phyloP scores from a whole-genome alignment of 192 early-diverging fungal genomes.

The Thoreauomyces humboldtii region DNA sequence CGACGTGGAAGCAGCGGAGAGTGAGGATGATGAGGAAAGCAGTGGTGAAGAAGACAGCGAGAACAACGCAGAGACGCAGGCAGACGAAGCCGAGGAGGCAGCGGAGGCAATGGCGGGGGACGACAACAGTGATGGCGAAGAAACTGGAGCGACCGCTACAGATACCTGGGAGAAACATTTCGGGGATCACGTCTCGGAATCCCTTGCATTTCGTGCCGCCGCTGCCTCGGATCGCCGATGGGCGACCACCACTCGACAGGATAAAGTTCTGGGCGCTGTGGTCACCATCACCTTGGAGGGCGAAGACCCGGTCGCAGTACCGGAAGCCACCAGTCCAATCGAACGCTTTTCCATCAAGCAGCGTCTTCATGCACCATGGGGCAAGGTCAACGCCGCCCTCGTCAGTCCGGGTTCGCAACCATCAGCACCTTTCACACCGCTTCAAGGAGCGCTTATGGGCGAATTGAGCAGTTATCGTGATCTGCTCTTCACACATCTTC shows the following conservation, averaged over 20 bases:
- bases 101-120: neutral
- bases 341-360: slow-evolving; percentile 9
- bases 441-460: slow-evolving; percentile 25
- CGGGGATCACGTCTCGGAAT: slow-evolving; percentile 27
- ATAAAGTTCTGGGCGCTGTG: slow-evolving; percentile 34
- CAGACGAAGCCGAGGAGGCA: neutral
- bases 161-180: slow-evolving; percentile 41
- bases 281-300: slow-evolving; percentile 1
- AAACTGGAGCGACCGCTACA: neutral
- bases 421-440: slow-evolving; percentile 21
- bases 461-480: slow-evolving; percentile 73
- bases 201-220: slow-evolving; percentile 31
- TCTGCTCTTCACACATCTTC: slow-evolving; percentile 66
- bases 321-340: neutral
- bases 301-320: neutral
- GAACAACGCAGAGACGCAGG: neutral
- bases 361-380: slow-evolving; percentile 15
- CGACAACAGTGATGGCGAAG: neutral
- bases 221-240: slow-evolving; percentile 40
- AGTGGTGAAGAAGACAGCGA: neutral
- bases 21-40: neutral
- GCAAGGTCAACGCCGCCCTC: neutral
- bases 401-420: neutral
- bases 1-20: neutral
- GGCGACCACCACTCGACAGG: slow-evolving; percentile 24